Percentiles rank a stretch among this genome's conserved stretches.
These are phyloP conservation scores for Symbiodinium pilosum DNA, from an alignment of 73 alveolate species.

Conservation along the genomic window DNA sequence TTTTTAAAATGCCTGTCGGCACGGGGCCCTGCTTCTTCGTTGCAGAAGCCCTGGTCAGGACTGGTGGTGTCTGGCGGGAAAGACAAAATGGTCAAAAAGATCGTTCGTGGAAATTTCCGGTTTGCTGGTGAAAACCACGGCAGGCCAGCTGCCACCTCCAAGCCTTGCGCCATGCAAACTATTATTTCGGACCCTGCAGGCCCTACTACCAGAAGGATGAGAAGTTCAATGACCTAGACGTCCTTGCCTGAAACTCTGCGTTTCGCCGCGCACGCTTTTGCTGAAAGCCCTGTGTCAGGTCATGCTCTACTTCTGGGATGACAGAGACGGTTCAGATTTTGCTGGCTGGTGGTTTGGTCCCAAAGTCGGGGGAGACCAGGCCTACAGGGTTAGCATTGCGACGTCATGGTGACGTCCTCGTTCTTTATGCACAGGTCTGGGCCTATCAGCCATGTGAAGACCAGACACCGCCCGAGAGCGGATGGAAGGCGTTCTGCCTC, in stretches of 20 bases:
- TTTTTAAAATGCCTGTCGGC: too few species aligned
- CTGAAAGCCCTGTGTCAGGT: neutral
- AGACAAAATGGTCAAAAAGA: constrained; percentile 76
- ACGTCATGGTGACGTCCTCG: too few species aligned
- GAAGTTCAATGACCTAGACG: constrained; percentile 67
- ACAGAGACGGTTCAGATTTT: constrained; percentile 74
- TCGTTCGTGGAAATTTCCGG: constrained; percentile 70
- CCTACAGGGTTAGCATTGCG: neutral
- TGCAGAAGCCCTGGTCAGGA: too few species aligned
- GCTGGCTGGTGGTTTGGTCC: constrained; percentile 94
- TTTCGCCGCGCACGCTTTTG: neutral
- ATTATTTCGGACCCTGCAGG: constrained; percentile 13
- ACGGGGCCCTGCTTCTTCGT: too few species aligned
- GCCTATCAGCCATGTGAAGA: constrained; percentile 72
- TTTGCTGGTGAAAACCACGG: constrained; percentile 87
- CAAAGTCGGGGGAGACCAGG: constrained; percentile 94
- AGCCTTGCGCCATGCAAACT: neutral
- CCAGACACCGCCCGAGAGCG: constrained; percentile 66
- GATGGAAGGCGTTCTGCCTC: constrained; percentile 93
- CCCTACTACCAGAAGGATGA: constrained; percentile 61
- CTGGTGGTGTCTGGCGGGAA: constrained; percentile 61
- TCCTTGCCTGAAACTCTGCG: neutral
- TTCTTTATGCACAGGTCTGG: constrained; percentile 35
- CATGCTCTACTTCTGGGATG: constrained; percentile 76
- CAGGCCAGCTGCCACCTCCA: neutral